Percentiles rank a stretch among this genome's conserved stretches.
These are phyloP conservation scores for Calonectria hongkongensis DNA, from an alignment of 2,329 filamentous ascomycete species.

Conservation along the genomic window DNA sequence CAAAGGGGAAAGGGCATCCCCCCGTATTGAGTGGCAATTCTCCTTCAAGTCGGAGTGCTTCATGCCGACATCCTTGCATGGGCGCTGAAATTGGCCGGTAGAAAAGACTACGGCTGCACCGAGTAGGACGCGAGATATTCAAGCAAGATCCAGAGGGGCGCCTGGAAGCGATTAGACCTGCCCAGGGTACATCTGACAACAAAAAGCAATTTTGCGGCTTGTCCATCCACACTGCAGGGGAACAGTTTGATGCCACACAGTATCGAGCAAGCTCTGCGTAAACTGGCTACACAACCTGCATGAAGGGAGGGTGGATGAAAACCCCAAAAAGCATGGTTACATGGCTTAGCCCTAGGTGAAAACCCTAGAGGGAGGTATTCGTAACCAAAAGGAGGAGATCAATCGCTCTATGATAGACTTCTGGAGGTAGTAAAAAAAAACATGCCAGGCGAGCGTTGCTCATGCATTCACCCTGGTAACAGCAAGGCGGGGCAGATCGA, in stretches of 20 bases:
- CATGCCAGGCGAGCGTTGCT: no score
- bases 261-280: not conserved
- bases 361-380: not conserved
- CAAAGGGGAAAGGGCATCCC: not conserved
- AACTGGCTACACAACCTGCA: conserved; percentile 25
- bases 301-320: conserved; percentile 6
- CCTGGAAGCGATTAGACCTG: conserved; percentile 1
- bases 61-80: not conserved
- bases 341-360: conserved; percentile 19
- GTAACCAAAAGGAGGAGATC: conserved; percentile 1
- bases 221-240: not conserved
- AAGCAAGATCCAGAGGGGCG: not conserved
- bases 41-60: not conserved
- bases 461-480: no score
- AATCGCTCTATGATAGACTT: conserved; percentile 2
- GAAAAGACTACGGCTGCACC: not conserved
- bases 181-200: conserved; percentile 16
- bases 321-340: conserved; percentile 11
- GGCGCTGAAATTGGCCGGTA: not conserved
- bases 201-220: conserved; percentile 24
- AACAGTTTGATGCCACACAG: conserved; percentile 6
- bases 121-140: not conserved
- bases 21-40: not conserved
- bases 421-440: not conserved
- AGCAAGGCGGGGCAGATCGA: not conserved